phyloP scores from a whole-genome alignment of 2,329 filamentous ascomycete genomes.

The Claviceps sorghi region DNA sequence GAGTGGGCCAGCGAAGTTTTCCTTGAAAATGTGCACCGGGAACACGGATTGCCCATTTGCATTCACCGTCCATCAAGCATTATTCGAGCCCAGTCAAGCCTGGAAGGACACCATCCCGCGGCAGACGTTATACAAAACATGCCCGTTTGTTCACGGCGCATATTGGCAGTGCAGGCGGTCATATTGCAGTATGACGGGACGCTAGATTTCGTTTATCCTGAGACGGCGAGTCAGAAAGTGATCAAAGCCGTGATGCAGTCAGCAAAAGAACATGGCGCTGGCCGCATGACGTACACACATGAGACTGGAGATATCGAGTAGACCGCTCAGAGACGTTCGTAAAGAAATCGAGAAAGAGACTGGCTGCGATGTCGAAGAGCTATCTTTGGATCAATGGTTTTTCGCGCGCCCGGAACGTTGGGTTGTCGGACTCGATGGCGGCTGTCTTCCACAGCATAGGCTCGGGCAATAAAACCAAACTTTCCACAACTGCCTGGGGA shows the following conservation, averaged over 20 bases:
- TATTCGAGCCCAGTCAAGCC: neutral
- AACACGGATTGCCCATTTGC: constrained; percentile 1
- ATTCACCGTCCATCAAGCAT: constrained; percentile 7
- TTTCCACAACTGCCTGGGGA: neutral
- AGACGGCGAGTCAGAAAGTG: neutral
- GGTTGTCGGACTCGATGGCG: neutral
- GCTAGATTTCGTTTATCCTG: neutral
- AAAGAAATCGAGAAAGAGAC: neutral
- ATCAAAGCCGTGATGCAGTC: neutral
- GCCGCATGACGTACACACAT: neutral
- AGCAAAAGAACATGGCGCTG: neutral
- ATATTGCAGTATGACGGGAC: neutral
- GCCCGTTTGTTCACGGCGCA: neutral
- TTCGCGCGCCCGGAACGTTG: neutral
- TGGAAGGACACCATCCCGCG: neutral
- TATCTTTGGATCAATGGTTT: neutral
- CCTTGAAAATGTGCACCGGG: constrained; percentile 11
- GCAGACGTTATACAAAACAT: neutral
- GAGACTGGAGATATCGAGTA: neutral
- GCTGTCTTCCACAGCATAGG: neutral
- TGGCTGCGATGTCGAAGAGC: neutral
- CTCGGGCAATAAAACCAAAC: neutral
- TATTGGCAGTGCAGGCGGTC: neutral
- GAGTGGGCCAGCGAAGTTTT: constrained; percentile 20
- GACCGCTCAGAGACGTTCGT: neutral